These are phyloP conservation scores for Amanita muscaria DNA, from an alignment of 768 basidiomycete species.

Conservation along the genomic window DNA sequence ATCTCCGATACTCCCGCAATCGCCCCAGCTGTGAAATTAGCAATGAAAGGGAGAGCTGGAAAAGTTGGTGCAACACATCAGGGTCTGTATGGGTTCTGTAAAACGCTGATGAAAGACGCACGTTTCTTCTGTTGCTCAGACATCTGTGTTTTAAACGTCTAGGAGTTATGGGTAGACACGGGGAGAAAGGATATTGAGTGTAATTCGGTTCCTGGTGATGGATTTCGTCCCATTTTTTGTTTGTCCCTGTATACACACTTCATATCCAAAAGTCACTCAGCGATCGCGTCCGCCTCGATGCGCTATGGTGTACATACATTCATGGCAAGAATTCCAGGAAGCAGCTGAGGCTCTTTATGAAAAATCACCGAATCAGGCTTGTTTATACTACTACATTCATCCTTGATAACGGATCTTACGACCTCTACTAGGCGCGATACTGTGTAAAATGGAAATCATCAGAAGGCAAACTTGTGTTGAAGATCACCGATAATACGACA, in stretches of 20 bases:
- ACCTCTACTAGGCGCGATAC: constrained; percentile 62
- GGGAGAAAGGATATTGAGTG: too few species aligned
- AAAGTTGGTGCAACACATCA: background rate
- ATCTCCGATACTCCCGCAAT: constrained; percentile 89
- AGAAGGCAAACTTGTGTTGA: constrained; percentile 83
- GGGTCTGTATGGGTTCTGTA: background rate
- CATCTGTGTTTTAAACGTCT: constrained; percentile 14
- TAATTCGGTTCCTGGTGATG: too few species aligned
- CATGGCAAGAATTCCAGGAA: constrained; percentile 87
- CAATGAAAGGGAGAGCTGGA: constrained; percentile 72
- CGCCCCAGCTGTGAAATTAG: constrained; percentile 92
- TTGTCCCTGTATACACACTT: constrained; percentile 8
- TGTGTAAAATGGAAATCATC: constrained; percentile 85
- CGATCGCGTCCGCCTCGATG: constrained; percentile 26
- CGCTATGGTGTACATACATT: constrained; percentile 82
- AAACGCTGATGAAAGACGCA: constrained; percentile 10
- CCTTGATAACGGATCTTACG: background rate
- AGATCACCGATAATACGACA: constrained; percentile 85
- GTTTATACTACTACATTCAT: constrained; percentile 16
- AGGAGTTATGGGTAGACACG: too few species aligned
- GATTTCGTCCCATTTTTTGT: too few species aligned
- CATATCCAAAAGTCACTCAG: constrained; percentile 1
- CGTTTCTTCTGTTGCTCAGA: constrained; percentile 25
- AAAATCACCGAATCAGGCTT: constrained; percentile 68
- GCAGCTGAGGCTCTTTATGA: constrained; percentile 81